Base-by-base conservation (phyloP, 768 basidiomycete species). In the Boletus patriciae region DNA sequence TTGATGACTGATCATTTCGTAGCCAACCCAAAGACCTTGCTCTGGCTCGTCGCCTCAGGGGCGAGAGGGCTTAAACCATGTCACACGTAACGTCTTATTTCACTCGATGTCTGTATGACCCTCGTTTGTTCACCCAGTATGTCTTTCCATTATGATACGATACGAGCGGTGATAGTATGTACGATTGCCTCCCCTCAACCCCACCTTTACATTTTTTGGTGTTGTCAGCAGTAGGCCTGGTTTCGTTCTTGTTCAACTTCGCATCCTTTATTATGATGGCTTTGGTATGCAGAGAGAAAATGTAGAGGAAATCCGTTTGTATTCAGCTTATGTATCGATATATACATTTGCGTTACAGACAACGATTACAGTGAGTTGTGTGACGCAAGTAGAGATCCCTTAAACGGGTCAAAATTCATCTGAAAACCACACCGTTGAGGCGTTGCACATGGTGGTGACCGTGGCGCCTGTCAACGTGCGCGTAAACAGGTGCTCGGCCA, bases 21-120 rank as follows among this genome's bases (percentile, higher is more conserved):
- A 87, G 84, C 68, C 88, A 90, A 82, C 91, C 91, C 65, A 93
- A 93, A 80, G 91, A 93, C 72, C 87, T 93, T 49, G 90, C 90
- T 38, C 81, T 94, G 57, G 91, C 91, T 59, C 82, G 91, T 66
- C 88, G 91, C 71, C 85, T 94, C 73, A 83, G 91, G 58, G 91
- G 91, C 68, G 91, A 92, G 78, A 83, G 90, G 70, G 85, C 88
- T 66, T 90, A 81, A 83, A 50, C 54, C 33, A 27, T 45, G 38
- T 46, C 34, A 16, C 8, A 7, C 25, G 2, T 49, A 52, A 21
- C 37, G 31, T 41, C 23, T 51, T 21, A 10, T 52, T 57, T 45
- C 21, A 29, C 23, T 51, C 37, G 15, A 25, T 7, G 40, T 38
- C 48, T 47, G 12, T 45, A 54, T n/a, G n/a, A 21, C 50, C 41